Conservation (phyloP, 768 basidiomycete species). For the Suillus placidus region DNA sequence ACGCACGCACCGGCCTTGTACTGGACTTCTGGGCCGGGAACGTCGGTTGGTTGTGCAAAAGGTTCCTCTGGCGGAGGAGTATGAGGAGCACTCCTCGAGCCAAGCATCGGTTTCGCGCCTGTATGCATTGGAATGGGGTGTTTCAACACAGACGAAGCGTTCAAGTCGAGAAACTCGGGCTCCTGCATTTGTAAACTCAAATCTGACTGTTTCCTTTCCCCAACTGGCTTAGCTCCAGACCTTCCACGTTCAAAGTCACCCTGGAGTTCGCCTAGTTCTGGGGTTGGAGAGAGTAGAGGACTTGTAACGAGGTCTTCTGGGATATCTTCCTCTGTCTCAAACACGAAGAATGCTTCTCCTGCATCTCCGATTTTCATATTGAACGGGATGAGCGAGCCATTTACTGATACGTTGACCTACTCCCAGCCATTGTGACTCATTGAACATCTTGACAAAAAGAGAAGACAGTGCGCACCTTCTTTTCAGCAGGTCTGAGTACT, state of each 20-base stretch:
- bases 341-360: constrained; percentile 98
- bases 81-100: constrained; percentile 22
- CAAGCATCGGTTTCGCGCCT: constrained; percentile 16
- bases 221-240: constrained; percentile 43
- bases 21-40: constrained; percentile 56
- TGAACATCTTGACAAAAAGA: constrained; percentile 3
- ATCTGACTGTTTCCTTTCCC: constrained; percentile 21
- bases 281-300: constrained; percentile 78
- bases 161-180: constrained; percentile 85
- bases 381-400: constrained; percentile 85
- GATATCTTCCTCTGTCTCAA: constrained; percentile 94
- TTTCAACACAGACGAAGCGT: constrained; percentile 43
- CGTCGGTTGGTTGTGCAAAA: constrained; percentile 41
- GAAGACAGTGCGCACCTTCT: constrained; percentile 59
- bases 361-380: constrained; percentile 99
- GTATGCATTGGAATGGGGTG: constrained; percentile 20
- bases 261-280: constrained; percentile 36
- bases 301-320: constrained; percentile 93
- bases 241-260: constrained; percentile 37
- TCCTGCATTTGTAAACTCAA: constrained; percentile 42
- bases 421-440: background rate
- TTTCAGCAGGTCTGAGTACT: constrained; percentile 90
- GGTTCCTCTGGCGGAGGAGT: constrained; percentile 47
- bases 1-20: constrained; percentile 58
- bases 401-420: constrained; percentile 88